Base-by-base conservation (phyloP, 2,329 filamentous ascomycete species). In the Teratosphaeria gauchensis region DNA sequence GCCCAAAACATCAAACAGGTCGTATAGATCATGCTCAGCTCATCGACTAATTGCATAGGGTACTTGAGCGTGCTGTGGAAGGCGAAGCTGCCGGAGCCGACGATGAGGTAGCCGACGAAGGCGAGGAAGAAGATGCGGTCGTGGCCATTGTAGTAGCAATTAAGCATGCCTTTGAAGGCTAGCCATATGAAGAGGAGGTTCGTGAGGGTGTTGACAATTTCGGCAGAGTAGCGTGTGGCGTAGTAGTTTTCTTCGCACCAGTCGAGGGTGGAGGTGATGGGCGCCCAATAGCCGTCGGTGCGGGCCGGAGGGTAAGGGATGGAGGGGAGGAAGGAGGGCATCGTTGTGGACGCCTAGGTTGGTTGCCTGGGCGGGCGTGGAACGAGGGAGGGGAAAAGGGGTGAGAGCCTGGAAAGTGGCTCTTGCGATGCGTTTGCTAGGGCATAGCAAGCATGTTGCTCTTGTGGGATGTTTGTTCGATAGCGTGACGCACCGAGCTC, bases 211-310 rank as follows among this genome's bases (percentile, higher is more conserved):
- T 87, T 92, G 69, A 90, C 82, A 53, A 92, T 84, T 70, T 92
- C 89, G 38, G 89, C 89, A 53, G 84, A 82, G 69, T 91, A 92
- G 51, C 82, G 78, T 3, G 87, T 91, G 42, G 86, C 84, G 76
- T 87, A 87, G 74, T 88, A 88, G 71, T 85, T 86, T 79, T 90
- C 88, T 79, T 91, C 88, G 69, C 88, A 92, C 82, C 88, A 91
- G 71, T 91, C 89, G 52, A 90, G 68, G 0, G 87, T 90, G 8
- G 84, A 85, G 1, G 87, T 90, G 58, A 87, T 84, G 24, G 85
- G 83, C 5, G 80, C 82, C 86, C 87, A 90, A 70, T 69, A 71
- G 35, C 69, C 69, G 62, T 71, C 64, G 16, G 65, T 61, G 54
- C 61, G 60, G 14, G 63, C 62, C 8, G 69, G 68, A 42, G 69